Base-by-base conservation (phyloP, 331 rosid genomes). In the Malus hybrid region DNA sequence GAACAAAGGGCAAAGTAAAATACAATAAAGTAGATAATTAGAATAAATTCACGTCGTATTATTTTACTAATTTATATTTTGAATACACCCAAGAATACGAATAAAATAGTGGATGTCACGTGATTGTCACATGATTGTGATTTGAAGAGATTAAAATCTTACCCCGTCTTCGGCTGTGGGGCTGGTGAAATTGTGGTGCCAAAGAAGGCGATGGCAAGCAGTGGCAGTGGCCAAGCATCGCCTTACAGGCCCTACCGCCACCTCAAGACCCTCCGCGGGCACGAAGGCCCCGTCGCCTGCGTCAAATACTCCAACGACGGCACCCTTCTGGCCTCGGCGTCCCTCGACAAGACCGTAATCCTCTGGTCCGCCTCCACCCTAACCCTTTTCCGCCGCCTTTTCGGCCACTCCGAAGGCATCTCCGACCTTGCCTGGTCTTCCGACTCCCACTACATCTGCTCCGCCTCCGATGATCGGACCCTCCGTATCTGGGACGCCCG, bases 401-500 rank as follows among this genome's bases (percentile, higher is more conserved):
- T 46, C 32, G 99, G 93, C 59, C 97, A 95, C 81, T 84, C 93
- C 50, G 97, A 86, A 0, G 99, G 99, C 39, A 46, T 94, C 77
- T 84, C 88, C 80, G 93, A 95, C 84, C 80, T 95, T 4, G 92
- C 96, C 59, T 90, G 97, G 97, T 92, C 96, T 39, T 95, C 92
- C 14, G 48, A 42, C 48, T 42, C 48, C 48, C 48, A 42, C 14
- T 42, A 42, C 48, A 42, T 42, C 5, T 42, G 48, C 48, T 42
- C 48, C 5, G 48, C 48, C 48, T 42, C 48, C 69, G 93, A 92
- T 66, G 97, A 95, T 60, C 89, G 92, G 31, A 92, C 96, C 56
- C 87, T 92, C 84, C 93, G 96, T 70, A 95, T 90, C 71, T 95
- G 99, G 99, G 97, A 92, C 70, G 96, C 87, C 11, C 85, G 68